Evolutionary conservation across 345 rosid species (phyloP), one percentile per base, ranked within the genome.

Genomic region (Ceriops tagal): DNA sequence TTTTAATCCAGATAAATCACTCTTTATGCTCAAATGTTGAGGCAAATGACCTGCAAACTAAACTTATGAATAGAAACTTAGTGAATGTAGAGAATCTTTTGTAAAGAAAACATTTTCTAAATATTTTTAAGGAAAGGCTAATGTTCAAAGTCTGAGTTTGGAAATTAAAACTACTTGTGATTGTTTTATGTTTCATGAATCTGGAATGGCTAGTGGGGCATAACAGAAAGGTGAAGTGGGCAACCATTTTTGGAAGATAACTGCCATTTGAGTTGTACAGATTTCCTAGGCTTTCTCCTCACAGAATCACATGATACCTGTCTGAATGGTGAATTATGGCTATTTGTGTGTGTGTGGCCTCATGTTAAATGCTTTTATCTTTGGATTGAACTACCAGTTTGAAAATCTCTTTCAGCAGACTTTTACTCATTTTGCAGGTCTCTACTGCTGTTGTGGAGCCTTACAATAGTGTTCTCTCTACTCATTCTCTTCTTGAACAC

Each of bases 371-470:
- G 22, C 61, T 62, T n/a, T 3, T 53, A 13, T 21, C 30, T 39
- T 6, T 13, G 15, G 61, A 27, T 61, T 20, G 26, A 22, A 10
- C 30, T 55, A 39, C 35, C 53, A 5, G 27, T 2, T 6, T 28
- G 30, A 56, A 26, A n/a, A 7, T 20, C 31, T 62, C 51, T 71
- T 9, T 49, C 28, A 51, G 11, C n/a, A 11, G 5, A 2, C 35
- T 47, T 67, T 68, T 58, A 43, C 31, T 16, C 39, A 69, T 71
- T 60, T n/a, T 68, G 73, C 80, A 90, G 93, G 96, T 88, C 71
- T 90, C 96, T 56, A 90, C 93, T 34, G 89, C 92, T 8, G 90
- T 90, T 62, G 96, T 90, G 37, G 96, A 90, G 73, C 93, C 93
- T 47, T 90, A 90, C 82, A 90, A 90, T 55, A 85, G 93, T 31